Evolutionary conservation across 345 rosid species (phyloP).

Genomic region (Gossypium thurberi): DNA sequence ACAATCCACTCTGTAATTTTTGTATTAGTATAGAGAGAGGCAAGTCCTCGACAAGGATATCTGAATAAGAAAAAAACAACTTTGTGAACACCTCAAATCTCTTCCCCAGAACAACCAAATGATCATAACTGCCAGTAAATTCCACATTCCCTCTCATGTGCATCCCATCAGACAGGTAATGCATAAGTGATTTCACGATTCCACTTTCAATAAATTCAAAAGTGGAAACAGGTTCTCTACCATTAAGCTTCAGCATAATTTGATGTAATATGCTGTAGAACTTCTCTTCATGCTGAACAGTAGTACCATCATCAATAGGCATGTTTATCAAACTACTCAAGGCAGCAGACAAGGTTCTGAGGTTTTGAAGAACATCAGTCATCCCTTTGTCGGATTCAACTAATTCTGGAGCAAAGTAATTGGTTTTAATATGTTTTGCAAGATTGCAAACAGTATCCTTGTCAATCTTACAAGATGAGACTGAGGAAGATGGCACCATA

Average conservation of each 20-base stretch:
- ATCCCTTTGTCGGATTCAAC: conserved; percentile 55
- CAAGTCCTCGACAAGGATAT: conserved; percentile 34
- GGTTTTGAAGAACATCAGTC: conserved; percentile 79
- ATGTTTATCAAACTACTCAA: conserved; percentile 44
- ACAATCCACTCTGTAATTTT: conserved; percentile 71
- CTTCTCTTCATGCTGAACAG: conserved; percentile 42
- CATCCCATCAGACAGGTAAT: conserved; percentile 56
- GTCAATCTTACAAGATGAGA: conserved; percentile 57
- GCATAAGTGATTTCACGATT: conserved; percentile 60
- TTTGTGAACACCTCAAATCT: conserved; percentile 63
- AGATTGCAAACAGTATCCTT: conserved; percentile 55
- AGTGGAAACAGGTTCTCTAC: conserved; percentile 77
- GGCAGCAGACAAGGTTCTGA: conserved; percentile 50
- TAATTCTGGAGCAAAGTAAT: conserved; percentile 53
- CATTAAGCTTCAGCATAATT: conserved; percentile 54
- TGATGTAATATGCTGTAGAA: conserved; percentile 44
- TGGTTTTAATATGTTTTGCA: conserved; percentile 56
- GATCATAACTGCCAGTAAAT: conserved; percentile 20
- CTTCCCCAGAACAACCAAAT: conserved; percentile 40
- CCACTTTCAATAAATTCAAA: conserved; percentile 95
- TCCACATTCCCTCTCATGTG: conserved; percentile 35
- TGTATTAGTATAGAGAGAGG: conserved; percentile 46
- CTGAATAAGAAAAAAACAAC: conserved; percentile 42
- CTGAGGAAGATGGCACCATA: conserved; percentile 25
- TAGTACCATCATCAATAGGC: conserved; percentile 23